Evolutionary conservation across 2,329 filamentous ascomycete species (phyloP).

Genomic region (Trichoderma citrinoviride): DNA sequence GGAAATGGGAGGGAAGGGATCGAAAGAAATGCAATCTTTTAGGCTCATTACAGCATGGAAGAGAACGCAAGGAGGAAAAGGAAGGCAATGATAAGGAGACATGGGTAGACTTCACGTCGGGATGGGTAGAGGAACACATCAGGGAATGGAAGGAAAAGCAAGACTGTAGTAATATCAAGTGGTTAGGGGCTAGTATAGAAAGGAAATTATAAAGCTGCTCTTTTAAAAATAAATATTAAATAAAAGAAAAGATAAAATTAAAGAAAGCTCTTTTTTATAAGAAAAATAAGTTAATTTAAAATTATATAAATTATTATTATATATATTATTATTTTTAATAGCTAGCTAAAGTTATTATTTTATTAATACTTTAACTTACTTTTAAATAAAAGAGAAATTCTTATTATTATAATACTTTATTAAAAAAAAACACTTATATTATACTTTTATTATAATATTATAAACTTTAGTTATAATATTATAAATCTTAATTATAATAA

Average conservation of each 20-base stretch:
- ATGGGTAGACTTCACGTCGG: constrained; percentile 33
- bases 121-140: constrained; percentile 31
- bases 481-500: background rate
- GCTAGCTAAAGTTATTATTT: background rate
- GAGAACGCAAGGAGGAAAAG: constrained; percentile 25
- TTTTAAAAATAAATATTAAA: background rate
- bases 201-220: background rate
- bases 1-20: constrained; percentile 33
- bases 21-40: constrained; percentile 32
- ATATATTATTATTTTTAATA: background rate
- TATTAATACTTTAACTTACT: background rate
- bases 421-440: no score
- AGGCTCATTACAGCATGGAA: constrained; percentile 31
- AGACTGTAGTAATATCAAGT: constrained; percentile 31
- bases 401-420: background rate
- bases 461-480: background rate
- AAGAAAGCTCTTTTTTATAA: background rate
- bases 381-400: background rate
- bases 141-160: constrained; percentile 28
- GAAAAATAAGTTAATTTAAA: background rate
- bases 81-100: constrained; percentile 24
- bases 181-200: constrained; percentile 32
- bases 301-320: background rate
- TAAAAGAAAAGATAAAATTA: background rate
- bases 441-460: no score